Evolutionary conservation across 139 green algal genomes (phyloP), one percentile per base, ranked within the genome.

Genomic region (Edaphochlamys debaryana): DNA sequence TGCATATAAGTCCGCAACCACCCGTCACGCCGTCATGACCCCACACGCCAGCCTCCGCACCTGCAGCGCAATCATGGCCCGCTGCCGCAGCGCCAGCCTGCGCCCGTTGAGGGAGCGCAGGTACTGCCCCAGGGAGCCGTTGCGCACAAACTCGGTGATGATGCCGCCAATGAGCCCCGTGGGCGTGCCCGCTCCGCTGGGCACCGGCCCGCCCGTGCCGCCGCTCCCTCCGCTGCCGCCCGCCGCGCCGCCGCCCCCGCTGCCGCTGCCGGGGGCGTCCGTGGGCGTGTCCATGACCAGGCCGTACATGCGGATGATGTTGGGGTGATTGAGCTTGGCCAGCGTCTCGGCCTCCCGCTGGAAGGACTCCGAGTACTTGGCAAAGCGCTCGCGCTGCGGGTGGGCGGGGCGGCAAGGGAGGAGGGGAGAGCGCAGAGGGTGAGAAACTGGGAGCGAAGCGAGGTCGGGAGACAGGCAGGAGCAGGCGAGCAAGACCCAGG

Each of bases 261-360:
- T n/a, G 66, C n/a, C 48, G 19, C 23, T 27, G 19, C 56, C n/a
- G 19, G 56, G 56, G 15, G 11, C 45, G 9, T 54, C 13, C 11
- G 34, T 73, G 27, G 76, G 42, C 7, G 63, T 54, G 48, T 91
- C 87, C 40, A 93, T 93, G 5, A 98, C 95, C 69, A 97, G 92
- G 29, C 95, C 95, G 79, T 95, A 98, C 84, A 98, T 96, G 82
- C 93, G 94, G 80, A 98, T 94, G 70, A 98, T 95, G 86, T 98
- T 98, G 77, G 95, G 95, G 87, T 98, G 95, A 87, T 98, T 97
- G 30, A 98, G 89, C 62, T 88, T 85, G 0, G 87, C 88, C 73
- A 98, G 91, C 84, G 96, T 90, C 60, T 96, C 90, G 52, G 95
- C 95, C 94, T 93, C 90, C 17, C 91, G 87, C 90, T 93, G 95